These are phyloP conservation scores for Colletotrichum somersetense DNA, from an alignment of 2,329 filamentous ascomycete genomes.

Conservation along the genomic window DNA sequence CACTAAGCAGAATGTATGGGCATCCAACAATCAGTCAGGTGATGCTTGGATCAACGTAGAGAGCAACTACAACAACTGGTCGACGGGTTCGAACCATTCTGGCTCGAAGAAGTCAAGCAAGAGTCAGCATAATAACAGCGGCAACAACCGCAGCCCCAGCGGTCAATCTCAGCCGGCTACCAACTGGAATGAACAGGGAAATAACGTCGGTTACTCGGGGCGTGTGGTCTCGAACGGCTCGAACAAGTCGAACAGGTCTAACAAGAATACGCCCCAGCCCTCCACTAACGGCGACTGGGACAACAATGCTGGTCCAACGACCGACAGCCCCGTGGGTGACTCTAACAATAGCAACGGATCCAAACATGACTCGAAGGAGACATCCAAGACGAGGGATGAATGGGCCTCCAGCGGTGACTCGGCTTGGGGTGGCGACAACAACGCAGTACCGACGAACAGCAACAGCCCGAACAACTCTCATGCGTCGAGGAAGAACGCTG, in stretches of 20 bases:
- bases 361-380: slow-evolving; percentile 20
- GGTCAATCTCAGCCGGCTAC: slow-evolving; percentile 9
- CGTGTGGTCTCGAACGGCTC: slow-evolving; percentile 19
- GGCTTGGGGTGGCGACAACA: slow-evolving; percentile 28
- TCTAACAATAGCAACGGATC: slow-evolving; percentile 33
- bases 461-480: slow-evolving; percentile 29
- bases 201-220: slow-evolving; percentile 35
- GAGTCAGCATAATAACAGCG: slow-evolving; percentile 9
- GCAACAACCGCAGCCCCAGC: slow-evolving; percentile 25
- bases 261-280: slow-evolving; percentile 5
- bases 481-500: slow-evolving; percentile 23
- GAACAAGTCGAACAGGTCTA: slow-evolving; percentile 20
- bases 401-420: slow-evolving; percentile 26
- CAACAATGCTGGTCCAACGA: slow-evolving; percentile 41
- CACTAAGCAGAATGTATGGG: slow-evolving; percentile 28
- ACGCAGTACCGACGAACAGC: slow-evolving; percentile 30
- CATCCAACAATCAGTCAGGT: background rate
- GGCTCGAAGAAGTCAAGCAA: slow-evolving; percentile 36
- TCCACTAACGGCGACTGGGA: slow-evolving; percentile 37
- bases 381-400: slow-evolving; percentile 16
- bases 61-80: slow-evolving; percentile 30
- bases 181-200: slow-evolving; percentile 32
- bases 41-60: slow-evolving; percentile 22
- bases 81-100: slow-evolving; percentile 29
- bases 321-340: slow-evolving; percentile 25